A percentile compares a stretch with the other conserved stretches of the same genome.
These are phyloP conservation scores for Austroboletus novae-zelandiae DNA, from an alignment of 1,284 basidiomycete species.

Conservation along the genomic window DNA sequence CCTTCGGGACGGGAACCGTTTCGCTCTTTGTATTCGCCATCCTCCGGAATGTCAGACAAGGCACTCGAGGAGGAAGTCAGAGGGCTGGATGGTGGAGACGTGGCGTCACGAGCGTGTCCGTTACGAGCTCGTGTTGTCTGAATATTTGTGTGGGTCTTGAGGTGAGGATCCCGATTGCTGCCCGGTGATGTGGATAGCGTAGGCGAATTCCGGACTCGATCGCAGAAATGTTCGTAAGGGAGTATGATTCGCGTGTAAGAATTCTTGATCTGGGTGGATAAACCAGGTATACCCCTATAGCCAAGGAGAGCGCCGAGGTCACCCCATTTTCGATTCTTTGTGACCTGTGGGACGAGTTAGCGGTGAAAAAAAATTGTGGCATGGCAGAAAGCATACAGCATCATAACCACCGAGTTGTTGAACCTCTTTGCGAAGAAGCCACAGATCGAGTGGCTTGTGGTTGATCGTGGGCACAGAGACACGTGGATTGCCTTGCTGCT, in stretches of 20 bases:
- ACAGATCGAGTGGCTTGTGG: conserved; percentile 89
- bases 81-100: conserved; percentile 63
- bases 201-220: conserved; percentile 68
- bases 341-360: conserved; percentile 53
- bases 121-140: conserved; percentile 41
- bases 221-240: conserved; percentile 91
- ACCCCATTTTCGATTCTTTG: conserved; percentile 80
- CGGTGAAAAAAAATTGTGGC: conserved; percentile 23
- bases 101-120: conserved; percentile 36
- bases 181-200: conserved; percentile 41
- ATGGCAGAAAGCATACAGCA: conserved; percentile 49
- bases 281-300: conserved; percentile 76
- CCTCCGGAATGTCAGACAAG: conserved; percentile 77
- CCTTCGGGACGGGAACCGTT: conserved; percentile 30
- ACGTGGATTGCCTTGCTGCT: conserved; percentile 83
- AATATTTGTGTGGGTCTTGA: conserved; percentile 44
- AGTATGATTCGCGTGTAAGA: conserved; percentile 90
- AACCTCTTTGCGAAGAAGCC: conserved; percentile 90
- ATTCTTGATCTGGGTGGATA: conserved; percentile 85
- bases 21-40: conserved; percentile 56
- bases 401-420: conserved; percentile 86
- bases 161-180: conserved; percentile 36
- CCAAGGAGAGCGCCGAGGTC: conserved; percentile 81
- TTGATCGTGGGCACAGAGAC: conserved; percentile 92
- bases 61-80: conserved; percentile 67